Base-by-base conservation (phyloP, 768 basidiomycete species). In the Kwoniella mangroviensis region DNA sequence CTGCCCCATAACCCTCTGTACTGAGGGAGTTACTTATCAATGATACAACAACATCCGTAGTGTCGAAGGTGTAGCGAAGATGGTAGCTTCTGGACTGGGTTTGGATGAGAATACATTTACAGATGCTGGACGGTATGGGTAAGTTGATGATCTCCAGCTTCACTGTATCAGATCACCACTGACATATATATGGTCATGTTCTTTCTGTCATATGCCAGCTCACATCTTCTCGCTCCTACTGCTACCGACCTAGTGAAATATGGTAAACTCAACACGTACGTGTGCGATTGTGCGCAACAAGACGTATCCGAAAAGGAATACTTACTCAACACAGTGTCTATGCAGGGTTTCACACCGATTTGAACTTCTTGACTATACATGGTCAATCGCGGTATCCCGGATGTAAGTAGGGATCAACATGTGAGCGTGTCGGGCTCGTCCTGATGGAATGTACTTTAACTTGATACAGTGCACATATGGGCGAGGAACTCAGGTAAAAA, bases 281-380 rank as follows among this genome's bases (percentile, higher is more conserved):
- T 70, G 21, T 42, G 21, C 6, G 13, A 17, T 15, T 28, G 26
- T 22, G 10, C n/a, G 52, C 34, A 34, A 3, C 15, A n/a, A 10
- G 5, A 15, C 52, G n/a, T 3, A 52, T 49, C 26, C 52, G 34
- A 40, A 34, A 19, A 15, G 22, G 3, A 22, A 58, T 57, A 34
- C 59, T 49, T 22, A 62, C 12, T 40, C 17, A 11, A 21, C 7
- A 51, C 52, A 92, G 91, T 21, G 95, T 96, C 71, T 88, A 94
- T 56, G 94, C 94, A 22, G 95, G 95, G 2, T 97, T 97, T 80
- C 95, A 98, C 80, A 90, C 91, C 0, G 94, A 98, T 81, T 88
- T 98, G 67, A 97, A 97, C 79, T 95, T 94, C 78, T 85, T 97
- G 55, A 81, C 84, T 17, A 81, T 82, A 49, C 83, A 83, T 64